Evolutionary conservation across 306 rosid genomes (phyloP), one percentile per base, ranked within the genome.

Genomic region (Crataegus laevigata): DNA sequence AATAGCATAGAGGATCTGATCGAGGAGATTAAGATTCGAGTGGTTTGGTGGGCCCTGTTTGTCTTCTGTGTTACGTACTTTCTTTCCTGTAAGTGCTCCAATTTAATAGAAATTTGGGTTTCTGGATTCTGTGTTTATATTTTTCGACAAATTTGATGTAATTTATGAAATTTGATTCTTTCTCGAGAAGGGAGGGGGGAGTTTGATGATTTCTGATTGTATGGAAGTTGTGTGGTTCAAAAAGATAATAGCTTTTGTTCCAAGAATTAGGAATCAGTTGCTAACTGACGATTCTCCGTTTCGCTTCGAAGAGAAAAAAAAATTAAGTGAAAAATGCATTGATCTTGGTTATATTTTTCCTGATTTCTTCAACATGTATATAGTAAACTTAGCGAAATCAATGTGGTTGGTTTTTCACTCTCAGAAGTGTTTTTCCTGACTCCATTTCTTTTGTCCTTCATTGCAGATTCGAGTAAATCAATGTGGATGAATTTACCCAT

Each of bases 401-500:
- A 17, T 21, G 9, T 62, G 64, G 61, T 19, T 70, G 62, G 38
- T 14, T 58, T 66, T 11, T 10, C 17, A 26, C 3, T 25, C 24
- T 17, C 50, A 3, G 5, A 1, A 9, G n/a, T 58, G 10, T 15
- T 52, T n/a, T 64, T 11, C 4, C 51, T 74, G 61, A 65, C 18
- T 68, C 13, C 51, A 11, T 25, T 75, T 8, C 3, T 60, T 22
- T 70, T 13, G 21, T 66, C 60, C 6, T 26, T 40, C 57, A 58
- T 54, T 77, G 65, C 88, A 96, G 99, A 92, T 87, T 90, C 99
- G 29, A 96, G 98, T 85, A 91, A 89, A 79, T 92, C 99, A 28
- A 90, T 90, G 96, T 92, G 96, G 98, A 87, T 92, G 97, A 96
- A 96, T 82, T 47, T 92, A 24, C 99, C 99, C 3, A 79, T 89